Evolutionary conservation across 495 filamentous ascomycete genomes (phyloP), one percentile per base, ranked within the genome.

Genomic region (Aspergillus indologenus): DNA sequence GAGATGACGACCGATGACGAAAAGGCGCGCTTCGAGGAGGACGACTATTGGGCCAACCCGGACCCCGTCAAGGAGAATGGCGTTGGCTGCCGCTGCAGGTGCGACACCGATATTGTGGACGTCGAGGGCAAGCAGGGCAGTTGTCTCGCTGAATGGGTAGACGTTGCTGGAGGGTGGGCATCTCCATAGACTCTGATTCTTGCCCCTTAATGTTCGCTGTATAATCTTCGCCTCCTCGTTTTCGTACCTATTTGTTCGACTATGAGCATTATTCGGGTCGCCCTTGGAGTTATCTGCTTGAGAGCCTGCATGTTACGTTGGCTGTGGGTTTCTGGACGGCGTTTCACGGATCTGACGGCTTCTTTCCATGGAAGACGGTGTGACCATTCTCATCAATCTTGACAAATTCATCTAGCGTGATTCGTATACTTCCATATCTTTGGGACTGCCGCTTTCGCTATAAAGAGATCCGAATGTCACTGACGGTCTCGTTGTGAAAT

Each of bases 71-170:
- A 92, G 76, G 92, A 98, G 79, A 98, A 98, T 67, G 94, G 94
- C 56, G 94, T 98, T 20, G 94, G 94, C 31, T 99, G 94, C 77
- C 82, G 94, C 68, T 99, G 94, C 82, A 87, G 87, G 64, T 99
- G 94, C 71, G 94, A 99, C 70, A 97, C 92, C n/a, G 94, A 98
- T 72, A 96, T 98, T 67, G 88, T 90, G 22, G 94, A 99, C 67
- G 92, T 99, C 21, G 94, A 99, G 73, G 91, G 90, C 72, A 98
- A 98, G 76, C 87, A 92, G 70, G 94, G 95, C 57, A 95, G 90
- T 64, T 99, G 94, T 77, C 78, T 98, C 44, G 78, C 89, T 12
- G 92, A 99, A 79, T 99, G 95, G 95, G 94, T 99, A 11, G 90
- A 96, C 55, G 92, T 96, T 65, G 95, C 94, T 43, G 94, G 94